Base-by-base conservation (phyloP, 2,329 filamentous ascomycete species). In the Cladosporium cucumerinum region DNA sequence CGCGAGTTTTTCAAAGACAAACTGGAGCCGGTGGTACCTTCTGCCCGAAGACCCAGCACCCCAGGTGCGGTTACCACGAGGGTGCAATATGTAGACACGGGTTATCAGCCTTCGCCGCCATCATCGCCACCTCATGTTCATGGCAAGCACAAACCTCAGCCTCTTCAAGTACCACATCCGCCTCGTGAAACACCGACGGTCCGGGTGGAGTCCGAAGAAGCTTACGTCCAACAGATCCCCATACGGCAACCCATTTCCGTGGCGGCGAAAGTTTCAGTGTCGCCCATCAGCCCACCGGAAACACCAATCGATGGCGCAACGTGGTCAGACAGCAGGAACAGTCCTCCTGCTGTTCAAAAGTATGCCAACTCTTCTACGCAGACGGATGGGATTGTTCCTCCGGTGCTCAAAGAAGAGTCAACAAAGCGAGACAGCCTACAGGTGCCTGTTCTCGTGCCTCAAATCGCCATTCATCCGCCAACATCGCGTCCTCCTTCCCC, bases 401-500 rank as follows among this genome's bases (percentile, higher is more conserved):
- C 68, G 51, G 64, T 51, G 18, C 74, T 77, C 28, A 69, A 58
- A 54, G 61, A 62, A 49, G 66, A 71, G 52, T 66, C 62, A 30
- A 57, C 64, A 25, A 71, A 72, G 55, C 71, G 71, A 57, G 69
- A 72, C 66, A 74, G 69, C 68, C 69, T 75, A 30, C 71, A 70
- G 51, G 71, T 70, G 39, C 72, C 73, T 26, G 62, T 65, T 26
- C 73, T 72, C 55, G 73, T 75, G 16, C 94, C 94, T 0, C 91
- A 89, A 71, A 99, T 99, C 74, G 90, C 92, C 64, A 92, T 99
- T 60, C 91, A 96, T 70, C 95, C 95, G 34, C 94, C 95, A 0
- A 87, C 85, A 3, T 96, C 92, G 63, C 86, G 90, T 57, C 93
- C 94, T n/a, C 82, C 88, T 5, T 93, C 92, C 2, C 92, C 92